phyloP scores from a whole-genome alignment of 805 yeast genomes.

The Kluyveromyces starmeri region DNA sequence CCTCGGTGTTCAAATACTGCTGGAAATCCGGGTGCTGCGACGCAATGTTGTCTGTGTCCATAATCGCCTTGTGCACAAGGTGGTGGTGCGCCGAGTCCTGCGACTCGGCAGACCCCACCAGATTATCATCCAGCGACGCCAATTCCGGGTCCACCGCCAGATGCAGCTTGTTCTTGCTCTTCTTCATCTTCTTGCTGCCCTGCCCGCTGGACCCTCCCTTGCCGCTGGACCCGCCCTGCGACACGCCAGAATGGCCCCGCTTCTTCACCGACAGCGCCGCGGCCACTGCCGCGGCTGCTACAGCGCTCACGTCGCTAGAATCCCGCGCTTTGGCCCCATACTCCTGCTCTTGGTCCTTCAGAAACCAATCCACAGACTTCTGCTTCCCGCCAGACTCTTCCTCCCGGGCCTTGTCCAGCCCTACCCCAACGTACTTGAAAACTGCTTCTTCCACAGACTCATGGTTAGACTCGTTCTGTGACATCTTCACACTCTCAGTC shows the following conservation, averaged over 20 bases:
- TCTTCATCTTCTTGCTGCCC: slow-evolving; percentile 15
- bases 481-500: slow-evolving; percentile 6
- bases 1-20: slow-evolving; percentile 27
- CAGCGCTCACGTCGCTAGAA: slow-evolving; percentile 13
- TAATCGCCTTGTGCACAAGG: slow-evolving; percentile 60
- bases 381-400: slow-evolving; percentile 8
- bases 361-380: slow-evolving; percentile 6
- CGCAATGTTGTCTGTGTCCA: slow-evolving; percentile 59
- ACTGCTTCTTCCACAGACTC: slow-evolving; percentile 70
- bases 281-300: slow-evolving; percentile 28
- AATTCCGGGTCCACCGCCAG: slow-evolving; percentile 50
- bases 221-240: slow-evolving; percentile 6
- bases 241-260: slow-evolving; percentile 8
- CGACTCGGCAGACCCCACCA: slow-evolving; percentile 6
- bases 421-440: slow-evolving; percentile 60
- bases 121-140: slow-evolving; percentile 37
- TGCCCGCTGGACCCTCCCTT: slow-evolving; percentile 9
- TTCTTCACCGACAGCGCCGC: slow-evolving; percentile 24
- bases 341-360: slow-evolving; percentile 6
- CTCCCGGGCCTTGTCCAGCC: slow-evolving; percentile 31
- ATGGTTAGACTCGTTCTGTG: slow-evolving; percentile 4
- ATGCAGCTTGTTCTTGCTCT: slow-evolving; percentile 14
- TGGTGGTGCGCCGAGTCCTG: slow-evolving; percentile 43
- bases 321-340: slow-evolving; percentile 1
- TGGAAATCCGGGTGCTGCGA: slow-evolving; percentile 32